Evolutionary conservation across 257 asterid species (phyloP), one percentile per base, ranked within the genome.

Genomic region (Lycium barbarum): DNA sequence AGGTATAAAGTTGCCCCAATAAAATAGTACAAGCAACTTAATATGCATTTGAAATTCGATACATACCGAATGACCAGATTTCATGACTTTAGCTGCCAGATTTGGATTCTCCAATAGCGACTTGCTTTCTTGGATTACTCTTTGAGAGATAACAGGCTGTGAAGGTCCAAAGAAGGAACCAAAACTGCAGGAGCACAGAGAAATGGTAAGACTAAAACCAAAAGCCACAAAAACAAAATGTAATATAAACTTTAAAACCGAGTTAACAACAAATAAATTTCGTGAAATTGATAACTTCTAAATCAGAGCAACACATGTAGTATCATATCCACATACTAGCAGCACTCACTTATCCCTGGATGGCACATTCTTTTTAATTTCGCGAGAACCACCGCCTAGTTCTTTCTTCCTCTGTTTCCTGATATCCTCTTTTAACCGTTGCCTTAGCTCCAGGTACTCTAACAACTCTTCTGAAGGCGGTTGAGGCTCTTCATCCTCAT

Each of bases 81-180:
- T 91, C 66, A 84, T 65, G 5, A 95, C 88, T 85, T 89, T 95
- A 26, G 94, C 94, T 5, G 97, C 94, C 91, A 93, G 86, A 81
- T 93, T 87, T 35, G 97, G 98, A 82, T 93, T 97, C 89, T 97
- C 98, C 89, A 93, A 73, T 86, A 97, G 86, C 63, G 98, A 90
- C 90, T 90, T 97, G 97, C 99, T 97, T 91, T 95, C 98, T 90
- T 97, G 95, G 88, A 97, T 94, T 55, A 97, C 99, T 91, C 99
- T 92, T 82, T 89, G 93, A 86, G 99, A 94, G 88, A 97, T 97
- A 88, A 92, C 92, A 12, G 98, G 98, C 87, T 92, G 96, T 22
- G 98, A 94, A 80, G 98, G 98, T 79, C 99, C 99, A 88, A 97
- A 97, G 89, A 97, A 97, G 84, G 98, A 93, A 63, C 99, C 99